These are phyloP conservation scores for Cyclostephanos invisitatus DNA, from an alignment of 108 stramenopile genomes.

Conservation along the genomic window DNA sequence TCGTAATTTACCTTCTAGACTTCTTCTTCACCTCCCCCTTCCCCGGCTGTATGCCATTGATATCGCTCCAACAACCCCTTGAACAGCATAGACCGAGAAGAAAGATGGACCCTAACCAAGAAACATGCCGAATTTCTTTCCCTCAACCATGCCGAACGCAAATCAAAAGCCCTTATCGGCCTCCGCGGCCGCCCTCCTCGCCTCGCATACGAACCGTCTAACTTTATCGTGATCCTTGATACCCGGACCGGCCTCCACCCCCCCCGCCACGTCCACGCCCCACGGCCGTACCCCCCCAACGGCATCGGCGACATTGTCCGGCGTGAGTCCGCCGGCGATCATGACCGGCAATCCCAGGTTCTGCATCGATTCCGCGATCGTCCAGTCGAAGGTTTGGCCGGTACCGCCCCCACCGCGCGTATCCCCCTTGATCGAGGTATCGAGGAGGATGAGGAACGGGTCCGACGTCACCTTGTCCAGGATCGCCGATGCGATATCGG, in stretches of 20 bases:
- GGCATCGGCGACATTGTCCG: constrained; percentile 85
- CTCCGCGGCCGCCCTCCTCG: constrained; percentile 74
- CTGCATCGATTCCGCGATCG: constrained; percentile 82
- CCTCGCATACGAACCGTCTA: constrained; percentile 71
- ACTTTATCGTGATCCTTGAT: constrained; percentile 88
- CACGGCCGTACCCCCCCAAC: constrained; percentile 77
- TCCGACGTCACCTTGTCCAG: constrained; percentile 65
- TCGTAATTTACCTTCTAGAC: background rate
- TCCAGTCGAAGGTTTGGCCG: constrained; percentile 94
- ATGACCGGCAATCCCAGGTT: constrained; percentile 92
- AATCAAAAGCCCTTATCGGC: constrained; percentile 82
- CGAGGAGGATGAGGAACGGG: constrained; percentile 88
- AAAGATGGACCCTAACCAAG: no score
- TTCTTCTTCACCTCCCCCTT: background rate
- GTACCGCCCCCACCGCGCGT: constrained; percentile 86
- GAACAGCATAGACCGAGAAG: no score
- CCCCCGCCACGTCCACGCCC: constrained; percentile 95
- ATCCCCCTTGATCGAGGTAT: constrained; percentile 90
- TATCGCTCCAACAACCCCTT: no score
- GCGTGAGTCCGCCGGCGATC: constrained; percentile 93
- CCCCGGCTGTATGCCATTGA: no score
- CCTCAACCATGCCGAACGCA: no score
- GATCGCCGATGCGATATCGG: constrained; percentile 61
- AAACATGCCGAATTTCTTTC: no score
- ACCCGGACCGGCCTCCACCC: constrained; percentile 90